A percentile compares a stretch with the other conserved stretches of the same genome.
Conservation (phyloP, 345 rosid genomes). For the Eucalyptus tenuipes region DNA sequence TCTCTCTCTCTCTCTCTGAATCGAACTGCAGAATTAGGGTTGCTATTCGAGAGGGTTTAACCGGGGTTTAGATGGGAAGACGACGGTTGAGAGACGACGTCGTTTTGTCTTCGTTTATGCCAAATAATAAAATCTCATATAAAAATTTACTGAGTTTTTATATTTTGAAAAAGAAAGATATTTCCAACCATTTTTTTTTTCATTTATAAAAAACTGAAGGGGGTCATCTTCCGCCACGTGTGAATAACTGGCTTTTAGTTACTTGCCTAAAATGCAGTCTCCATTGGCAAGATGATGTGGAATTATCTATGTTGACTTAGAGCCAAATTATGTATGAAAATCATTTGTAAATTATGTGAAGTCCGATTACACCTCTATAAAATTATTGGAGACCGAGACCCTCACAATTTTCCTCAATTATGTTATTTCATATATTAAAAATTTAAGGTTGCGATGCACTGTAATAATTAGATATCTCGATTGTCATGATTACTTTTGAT, state of each 20-base stretch:
- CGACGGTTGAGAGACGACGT: neutral
- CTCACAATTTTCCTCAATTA: neutral
- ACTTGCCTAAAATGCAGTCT: neutral
- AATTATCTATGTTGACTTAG: neutral
- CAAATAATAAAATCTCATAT: neutral
- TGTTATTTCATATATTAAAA: neutral
- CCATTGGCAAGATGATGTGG: neutral
- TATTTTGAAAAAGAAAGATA: neutral
- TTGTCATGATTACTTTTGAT: rapidly evolving
- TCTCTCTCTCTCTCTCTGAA: neutral
- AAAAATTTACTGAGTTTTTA: neutral
- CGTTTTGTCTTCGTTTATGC: neutral
- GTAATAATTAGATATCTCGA: rapidly evolving
- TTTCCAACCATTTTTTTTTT: neutral
- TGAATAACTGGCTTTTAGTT: neutral
- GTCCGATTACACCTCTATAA: too few species aligned
- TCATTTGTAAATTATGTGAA: neutral
- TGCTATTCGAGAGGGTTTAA: neutral
- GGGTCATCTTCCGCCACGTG: neutral
- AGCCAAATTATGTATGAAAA: neutral
- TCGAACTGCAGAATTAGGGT: neutral
- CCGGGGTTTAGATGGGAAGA: neutral
- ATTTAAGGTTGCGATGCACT: rapidly evolving
- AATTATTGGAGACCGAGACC: neutral
- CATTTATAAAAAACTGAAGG: neutral